phyloP scores from a whole-genome alignment of 495 filamentous ascomycete genomes.

The Articulospora tetracladia region DNA sequence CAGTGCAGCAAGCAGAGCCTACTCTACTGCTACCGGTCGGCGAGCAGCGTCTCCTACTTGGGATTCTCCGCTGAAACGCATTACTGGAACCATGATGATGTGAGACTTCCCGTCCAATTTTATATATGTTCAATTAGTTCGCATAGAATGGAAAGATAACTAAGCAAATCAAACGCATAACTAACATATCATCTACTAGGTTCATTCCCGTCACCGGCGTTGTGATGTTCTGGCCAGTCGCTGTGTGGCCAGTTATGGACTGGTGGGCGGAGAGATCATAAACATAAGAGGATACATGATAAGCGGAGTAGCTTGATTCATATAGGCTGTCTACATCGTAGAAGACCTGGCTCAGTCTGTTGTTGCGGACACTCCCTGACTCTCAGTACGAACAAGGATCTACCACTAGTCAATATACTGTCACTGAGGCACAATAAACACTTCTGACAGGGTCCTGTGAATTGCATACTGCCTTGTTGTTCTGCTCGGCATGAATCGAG shows the following conservation, averaged over 20 bases:
- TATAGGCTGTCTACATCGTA: neutral
- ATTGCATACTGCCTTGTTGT: no score
- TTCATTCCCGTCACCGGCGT: conserved; percentile 18
- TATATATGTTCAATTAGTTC: neutral
- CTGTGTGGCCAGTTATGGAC: conserved; percentile 17
- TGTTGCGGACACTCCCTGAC: no score
- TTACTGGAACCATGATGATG: conserved; percentile 20
- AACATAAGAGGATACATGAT: neutral
- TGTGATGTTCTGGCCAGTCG: conserved; percentile 24
- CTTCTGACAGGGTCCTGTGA: no score
- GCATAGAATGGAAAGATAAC: neutral
- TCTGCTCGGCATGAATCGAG: no score
- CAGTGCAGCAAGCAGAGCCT: neutral
- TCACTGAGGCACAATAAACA: no score
- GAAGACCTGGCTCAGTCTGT: neutral
- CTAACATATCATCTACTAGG: conserved; percentile 4
- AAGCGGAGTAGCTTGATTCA: neutral
- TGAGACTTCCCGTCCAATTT: conserved; percentile 5
- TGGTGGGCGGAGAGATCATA: conserved; percentile 5
- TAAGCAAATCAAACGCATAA: neutral
- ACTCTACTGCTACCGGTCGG: conserved; percentile 1
- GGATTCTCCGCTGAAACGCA: conserved; percentile 3
- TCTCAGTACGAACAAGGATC: no score
- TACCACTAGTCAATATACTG: no score
- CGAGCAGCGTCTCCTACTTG: conserved; percentile 15